A percentile compares a stretch with the other conserved stretches of the same genome.
These are phyloP conservation scores for Keqinozyma sinolaborantium DNA, from an alignment of 1,139 yeast species.

Conservation along the genomic window DNA sequence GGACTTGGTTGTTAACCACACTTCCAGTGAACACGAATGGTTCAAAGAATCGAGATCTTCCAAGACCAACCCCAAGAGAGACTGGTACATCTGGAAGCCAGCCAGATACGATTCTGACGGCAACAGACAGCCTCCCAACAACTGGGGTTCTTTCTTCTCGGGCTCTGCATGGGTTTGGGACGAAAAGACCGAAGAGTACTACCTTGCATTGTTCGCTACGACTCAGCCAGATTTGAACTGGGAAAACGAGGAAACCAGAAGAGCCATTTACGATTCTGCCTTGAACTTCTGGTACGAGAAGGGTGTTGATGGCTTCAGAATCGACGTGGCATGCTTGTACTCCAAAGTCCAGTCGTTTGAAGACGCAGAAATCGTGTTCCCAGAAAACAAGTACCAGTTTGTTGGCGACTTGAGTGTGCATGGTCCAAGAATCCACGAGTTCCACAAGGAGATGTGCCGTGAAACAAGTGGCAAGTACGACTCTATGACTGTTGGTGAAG, in stretches of 20 bases:
- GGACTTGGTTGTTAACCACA: conserved; percentile 59
- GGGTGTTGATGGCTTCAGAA: conserved; percentile 59
- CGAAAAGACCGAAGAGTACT: conserved; percentile 49
- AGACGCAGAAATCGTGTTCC: conserved; percentile 47
- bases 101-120: conserved; percentile 45
- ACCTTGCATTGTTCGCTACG: conserved; percentile 48
- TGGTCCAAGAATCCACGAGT: conserved; percentile 57
- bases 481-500: conserved; percentile 57
- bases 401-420: conserved; percentile 26
- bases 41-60: conserved; percentile 53
- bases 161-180: conserved; percentile 59
- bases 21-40: conserved; percentile 56
- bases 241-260: conserved; percentile 51
- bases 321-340: conserved; percentile 52
- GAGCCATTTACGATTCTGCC: conserved; percentile 49
- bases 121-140: conserved; percentile 51
- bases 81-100: conserved; percentile 60
- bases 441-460: conserved; percentile 49
- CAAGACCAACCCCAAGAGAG: conserved; percentile 51
- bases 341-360: conserved; percentile 45
- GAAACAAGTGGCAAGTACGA: conserved; percentile 47
- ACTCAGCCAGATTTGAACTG: conserved; percentile 60
- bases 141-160: conserved; percentile 51
- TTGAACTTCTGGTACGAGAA: conserved; percentile 52
- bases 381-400: conserved; percentile 39